Evolutionary conservation across 805 yeast species (phyloP), one percentile per base, ranked within the genome.

Genomic region (Wickerhamomyces strasburgensis): DNA sequence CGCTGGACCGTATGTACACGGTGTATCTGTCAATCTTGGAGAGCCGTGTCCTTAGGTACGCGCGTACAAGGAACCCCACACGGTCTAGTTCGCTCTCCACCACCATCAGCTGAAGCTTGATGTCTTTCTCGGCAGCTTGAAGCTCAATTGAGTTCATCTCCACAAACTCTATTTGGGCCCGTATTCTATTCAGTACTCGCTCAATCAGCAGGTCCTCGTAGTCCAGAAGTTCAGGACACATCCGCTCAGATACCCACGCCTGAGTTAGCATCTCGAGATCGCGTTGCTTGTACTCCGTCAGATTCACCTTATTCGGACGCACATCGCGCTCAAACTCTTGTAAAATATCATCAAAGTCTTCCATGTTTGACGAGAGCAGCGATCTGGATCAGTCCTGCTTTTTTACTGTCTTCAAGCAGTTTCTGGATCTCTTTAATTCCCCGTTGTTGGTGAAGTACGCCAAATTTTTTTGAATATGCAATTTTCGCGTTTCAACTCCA

Each of bases 51-150:
- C 98, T 70, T 24, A 89, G 65, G 56, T 87, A 90, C 11, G 86
- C 72, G 35, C 97, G 64, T n/a, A 89, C 67, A 25, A 90, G 60
- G 56, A 81, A 93, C 50, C 81, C 86, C 21, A 87, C 74, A 39
- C 98, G 65, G 51, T 93, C 98, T 17, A 93, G 70, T 49, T 93
- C 98, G 11, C 94, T 82, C 54, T 93, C 98, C 48, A 90, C 80
- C 17, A 94, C 75, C 65, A 93, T 75, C 31, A 89, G 65, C 40
- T 84, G 81, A 40, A 90, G 61, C 53, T 89, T 89, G 59, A 80
- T 78, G 43, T 81, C 85, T 35, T 63, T 68, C 39, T 78, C 79
- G 29, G 70, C 67, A 34, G 75, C 75, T 35, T 83, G 84, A 27
- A 83, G 64, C 38, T 84, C 89, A 52, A 86, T 79, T 7, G 95